Evolutionary conservation across 345 rosid species (phyloP).

Genomic region (Populus davidiana): DNA sequence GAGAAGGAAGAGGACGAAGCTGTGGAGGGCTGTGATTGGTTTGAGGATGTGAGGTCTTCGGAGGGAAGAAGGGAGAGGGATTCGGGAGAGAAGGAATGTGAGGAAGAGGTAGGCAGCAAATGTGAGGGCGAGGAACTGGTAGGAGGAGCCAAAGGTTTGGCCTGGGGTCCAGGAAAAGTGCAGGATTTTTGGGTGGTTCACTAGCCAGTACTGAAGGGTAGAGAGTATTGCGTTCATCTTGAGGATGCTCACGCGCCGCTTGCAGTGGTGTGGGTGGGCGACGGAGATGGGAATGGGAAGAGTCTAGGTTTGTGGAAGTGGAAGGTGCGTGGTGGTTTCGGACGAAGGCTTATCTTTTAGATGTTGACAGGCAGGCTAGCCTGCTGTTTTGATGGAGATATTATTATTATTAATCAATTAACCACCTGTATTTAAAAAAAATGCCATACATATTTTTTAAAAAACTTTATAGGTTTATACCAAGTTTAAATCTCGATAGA

Average conservation of each 20-base stretch:
- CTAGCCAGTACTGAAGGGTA: constrained; percentile 46
- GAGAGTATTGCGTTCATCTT: constrained; percentile 26
- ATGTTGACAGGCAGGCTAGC: too few species aligned
- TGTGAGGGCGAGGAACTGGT: constrained; percentile 42
- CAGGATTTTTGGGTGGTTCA: constrained; percentile 53
- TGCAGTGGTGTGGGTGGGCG: not conserved
- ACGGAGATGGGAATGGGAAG: not conserved
- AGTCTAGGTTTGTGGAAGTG: not conserved
- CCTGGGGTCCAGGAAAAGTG: constrained; percentile 55
- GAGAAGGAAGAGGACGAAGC: constrained; percentile 53
- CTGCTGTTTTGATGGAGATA: too few species aligned
- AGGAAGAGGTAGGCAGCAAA: constrained; percentile 48
- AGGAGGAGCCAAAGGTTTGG: constrained; percentile 57
- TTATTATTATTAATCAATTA: too few species aligned
- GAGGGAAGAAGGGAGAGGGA: constrained; percentile 25
- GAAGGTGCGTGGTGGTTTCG: too few species aligned
- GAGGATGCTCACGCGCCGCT: not conserved
- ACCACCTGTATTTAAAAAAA: too few species aligned
- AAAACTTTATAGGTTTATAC: too few species aligned
- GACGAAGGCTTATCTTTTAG: too few species aligned
- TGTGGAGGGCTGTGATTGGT: constrained; percentile 72
- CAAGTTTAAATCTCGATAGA: too few species aligned
- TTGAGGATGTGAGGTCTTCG: constrained; percentile 42
- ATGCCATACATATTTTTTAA: too few species aligned
- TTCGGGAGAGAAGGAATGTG: constrained; percentile 46